Percentiles rank a stretch among this genome's conserved stretches.
Evolutionary conservation across 768 basidiomycete species (phyloP).

Genomic region (Sutorius australiensis): DNA sequence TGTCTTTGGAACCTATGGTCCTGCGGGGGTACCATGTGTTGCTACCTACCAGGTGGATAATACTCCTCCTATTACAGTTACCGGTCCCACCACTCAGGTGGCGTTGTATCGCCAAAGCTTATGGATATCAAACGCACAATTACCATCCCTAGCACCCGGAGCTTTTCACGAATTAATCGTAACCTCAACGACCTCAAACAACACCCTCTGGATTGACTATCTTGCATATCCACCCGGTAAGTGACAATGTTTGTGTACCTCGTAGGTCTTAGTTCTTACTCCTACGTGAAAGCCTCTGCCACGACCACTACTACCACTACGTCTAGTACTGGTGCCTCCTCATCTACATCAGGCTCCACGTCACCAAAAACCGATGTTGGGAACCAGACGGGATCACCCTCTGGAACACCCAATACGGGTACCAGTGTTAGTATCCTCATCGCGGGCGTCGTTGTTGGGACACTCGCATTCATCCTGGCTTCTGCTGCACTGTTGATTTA

Average conservation of each 20-base stretch:
- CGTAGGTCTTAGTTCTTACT: not conserved
- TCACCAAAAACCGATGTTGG: not conserved
- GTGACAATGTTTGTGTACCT: not conserved
- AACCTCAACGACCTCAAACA: not conserved
- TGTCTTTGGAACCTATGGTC: not conserved
- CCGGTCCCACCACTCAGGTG: not conserved
- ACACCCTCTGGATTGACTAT: not conserved
- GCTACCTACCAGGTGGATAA: conserved; percentile 1
- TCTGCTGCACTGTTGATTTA: not conserved
- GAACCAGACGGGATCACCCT: not conserved
- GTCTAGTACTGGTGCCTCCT: not conserved
- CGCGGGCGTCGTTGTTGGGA: not conserved
- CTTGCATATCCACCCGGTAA: not conserved
- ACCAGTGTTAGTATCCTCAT: not conserved
- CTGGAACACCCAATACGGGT: not conserved
- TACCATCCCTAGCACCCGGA: not conserved
- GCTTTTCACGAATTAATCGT: not conserved
- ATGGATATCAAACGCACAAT: not conserved
- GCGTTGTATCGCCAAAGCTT: not conserved
- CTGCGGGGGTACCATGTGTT: not conserved
- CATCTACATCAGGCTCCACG: not conserved
- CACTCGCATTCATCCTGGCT: not conserved
- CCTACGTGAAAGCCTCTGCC: not conserved
- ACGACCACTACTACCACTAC: too few species aligned
- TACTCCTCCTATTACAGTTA: not conserved